Percentiles rank a stretch among this genome's conserved stretches.
Evolutionary conservation across 2,329 filamentous ascomycete genomes (phyloP).

Genomic region (Thelonectria blattea): DNA sequence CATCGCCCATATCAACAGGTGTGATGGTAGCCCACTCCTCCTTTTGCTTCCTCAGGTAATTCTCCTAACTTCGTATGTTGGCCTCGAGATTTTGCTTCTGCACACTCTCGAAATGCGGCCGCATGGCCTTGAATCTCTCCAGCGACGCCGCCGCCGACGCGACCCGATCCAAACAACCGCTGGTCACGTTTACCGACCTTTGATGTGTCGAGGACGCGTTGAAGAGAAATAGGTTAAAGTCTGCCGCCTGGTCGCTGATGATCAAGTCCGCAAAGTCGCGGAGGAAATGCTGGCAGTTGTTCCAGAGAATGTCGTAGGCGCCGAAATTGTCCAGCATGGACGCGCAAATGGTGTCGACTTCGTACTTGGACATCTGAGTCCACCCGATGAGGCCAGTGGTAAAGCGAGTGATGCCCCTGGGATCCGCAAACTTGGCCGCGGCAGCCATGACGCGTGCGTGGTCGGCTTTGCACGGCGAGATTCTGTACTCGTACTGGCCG

Average conservation of each 20-base stretch:
- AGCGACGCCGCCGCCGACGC: background rate
- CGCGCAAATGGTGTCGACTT: background rate
- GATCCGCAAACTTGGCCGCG: background rate
- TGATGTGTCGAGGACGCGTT: background rate
- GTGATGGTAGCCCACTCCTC: background rate
- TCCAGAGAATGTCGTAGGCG: constrained; percentile 4
- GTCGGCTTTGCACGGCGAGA: background rate
- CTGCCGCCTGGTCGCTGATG: background rate
- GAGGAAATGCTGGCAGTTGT: constrained; percentile 9
- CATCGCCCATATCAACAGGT: background rate
- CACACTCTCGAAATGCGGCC: background rate
- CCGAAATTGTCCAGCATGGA: constrained; percentile 4
- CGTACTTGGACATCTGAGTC: constrained; percentile 4
- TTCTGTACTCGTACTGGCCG: constrained; percentile 8
- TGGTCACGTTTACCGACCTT: background rate
- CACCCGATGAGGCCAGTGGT: background rate
- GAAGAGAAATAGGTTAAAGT: background rate
- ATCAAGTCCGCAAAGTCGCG: background rate
- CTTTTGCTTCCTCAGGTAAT: background rate
- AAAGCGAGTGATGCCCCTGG: background rate
- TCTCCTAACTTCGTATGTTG: background rate
- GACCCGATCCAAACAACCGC: background rate
- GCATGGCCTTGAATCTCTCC: constrained; percentile 4
- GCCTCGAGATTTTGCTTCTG: background rate
- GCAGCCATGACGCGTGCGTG: background rate